Percentiles rank a stretch among this genome's conserved stretches.
Evolutionary conservation across 257 asterid species (phyloP).

Genomic region (Nicotiana attenuata): DNA sequence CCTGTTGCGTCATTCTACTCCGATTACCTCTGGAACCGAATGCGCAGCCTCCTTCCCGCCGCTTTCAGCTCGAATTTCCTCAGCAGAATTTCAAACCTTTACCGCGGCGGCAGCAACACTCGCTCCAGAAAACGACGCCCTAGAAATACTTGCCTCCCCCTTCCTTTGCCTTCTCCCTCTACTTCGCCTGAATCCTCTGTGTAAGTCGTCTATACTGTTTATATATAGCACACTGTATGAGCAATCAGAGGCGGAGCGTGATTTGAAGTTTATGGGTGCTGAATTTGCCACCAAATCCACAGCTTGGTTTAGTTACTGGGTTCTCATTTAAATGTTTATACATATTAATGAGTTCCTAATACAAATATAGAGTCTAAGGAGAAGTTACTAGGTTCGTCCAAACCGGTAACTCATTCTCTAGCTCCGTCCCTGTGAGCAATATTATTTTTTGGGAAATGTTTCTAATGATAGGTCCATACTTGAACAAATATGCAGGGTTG

Average conservation of each 20-base stretch:
- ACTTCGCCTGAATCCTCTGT: conserved; percentile 32
- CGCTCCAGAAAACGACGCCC: conserved; percentile 35
- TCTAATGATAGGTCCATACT: not conserved
- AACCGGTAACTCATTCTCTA: no score
- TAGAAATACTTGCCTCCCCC: conserved; percentile 66
- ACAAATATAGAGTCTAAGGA: no score
- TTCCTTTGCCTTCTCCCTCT: conserved; percentile 50
- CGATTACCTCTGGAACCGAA: conserved; percentile 39
- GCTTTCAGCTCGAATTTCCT: conserved; percentile 19
- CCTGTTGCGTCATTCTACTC: conserved; percentile 32
- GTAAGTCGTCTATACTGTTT: not conserved
- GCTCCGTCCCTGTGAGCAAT: no score
- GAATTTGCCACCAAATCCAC: no score
- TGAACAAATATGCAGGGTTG: conserved; percentile 39
- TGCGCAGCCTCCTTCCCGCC: conserved; percentile 30
- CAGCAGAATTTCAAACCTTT: conserved; percentile 28
- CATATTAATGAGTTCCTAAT: no score
- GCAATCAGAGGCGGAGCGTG: no score
- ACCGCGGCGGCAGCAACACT: not conserved
- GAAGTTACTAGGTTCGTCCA: no score
- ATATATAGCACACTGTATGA: not conserved
- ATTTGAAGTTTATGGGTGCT: no score
- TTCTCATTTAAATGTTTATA: no score
- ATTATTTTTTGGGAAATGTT: not conserved
- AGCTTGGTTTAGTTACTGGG: no score